These are phyloP conservation scores for Cercis canadensis DNA, from an alignment of 306 rosid species.

Conservation along the genomic window DNA sequence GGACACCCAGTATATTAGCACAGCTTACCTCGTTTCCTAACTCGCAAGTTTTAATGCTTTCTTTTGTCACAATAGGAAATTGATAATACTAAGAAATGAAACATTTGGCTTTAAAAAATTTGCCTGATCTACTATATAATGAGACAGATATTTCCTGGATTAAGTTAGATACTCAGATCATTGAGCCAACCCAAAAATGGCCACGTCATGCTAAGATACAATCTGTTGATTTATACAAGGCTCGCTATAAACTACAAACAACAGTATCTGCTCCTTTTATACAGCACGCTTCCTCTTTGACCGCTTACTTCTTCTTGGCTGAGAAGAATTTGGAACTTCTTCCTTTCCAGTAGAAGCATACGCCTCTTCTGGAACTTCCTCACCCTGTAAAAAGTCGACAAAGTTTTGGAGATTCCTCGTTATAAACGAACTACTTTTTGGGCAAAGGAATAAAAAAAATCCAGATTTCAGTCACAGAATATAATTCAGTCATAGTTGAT, in stretches of 20 bases:
- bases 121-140: constrained; percentile 8
- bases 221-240: constrained; percentile 62
- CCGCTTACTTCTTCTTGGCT: constrained; percentile 92
- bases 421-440: constrained; percentile 1
- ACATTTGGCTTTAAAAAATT: constrained; percentile 23
- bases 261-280: constrained; percentile 47
- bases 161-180: constrained; percentile 55
- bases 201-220: constrained; percentile 36
- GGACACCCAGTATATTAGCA: too few species aligned
- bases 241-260: constrained; percentile 74
- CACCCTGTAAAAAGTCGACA: constrained; percentile 59
- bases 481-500: background rate
- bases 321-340: constrained; percentile 61
- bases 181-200: constrained; percentile 62
- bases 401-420: constrained; percentile 25
- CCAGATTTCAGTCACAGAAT: constrained; percentile 7
- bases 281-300: constrained; percentile 91
- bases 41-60: background rate
- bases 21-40: too few species aligned
- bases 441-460: background rate
- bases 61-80: background rate
- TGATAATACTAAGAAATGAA: constrained; percentile 6
- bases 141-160: constrained; percentile 19
- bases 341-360: constrained; percentile 59
- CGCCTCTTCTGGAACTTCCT: constrained; percentile 63